Evolutionary conservation across 148 eudicot genomes (phyloP), one percentile per base, ranked within the genome.

Genomic region (Mesembryanthemum crystallinum): DNA sequence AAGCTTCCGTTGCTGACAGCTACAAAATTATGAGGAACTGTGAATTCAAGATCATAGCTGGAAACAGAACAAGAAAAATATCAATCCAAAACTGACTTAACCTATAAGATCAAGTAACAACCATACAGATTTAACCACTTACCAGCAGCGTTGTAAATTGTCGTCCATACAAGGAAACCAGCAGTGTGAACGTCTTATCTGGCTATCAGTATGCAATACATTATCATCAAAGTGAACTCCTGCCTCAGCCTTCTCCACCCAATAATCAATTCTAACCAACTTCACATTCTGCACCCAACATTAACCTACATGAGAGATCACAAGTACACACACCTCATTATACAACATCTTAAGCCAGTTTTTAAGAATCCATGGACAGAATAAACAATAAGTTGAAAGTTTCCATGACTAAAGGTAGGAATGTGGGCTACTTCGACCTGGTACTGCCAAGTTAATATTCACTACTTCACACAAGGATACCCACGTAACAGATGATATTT

Each of bases 101-200:
- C 54, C n/a, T 21, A 14, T 21, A 65, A 73, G 21, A 64, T 64
- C 67, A 66, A 67, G 25, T 52, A 47, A 76, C 67, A 67, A 78
- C 43, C 13, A 55, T 35, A 63, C 20, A 72, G 39, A 65, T 68
- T 71, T 69, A 60, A 66, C 58, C 43, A 79, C 74, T 70, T 89
- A 96, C 99, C 99, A 86, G 93, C 99, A 96, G 73, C 88, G 84
- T 80, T 96, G 98, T 74, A 86, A 84, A 81, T 79, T 81, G 61
- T 92, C 94, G 73, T 96, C 99, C 90, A 96, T 86, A 81, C 98
- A 92, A 67, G 99, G 99, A 80, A 96, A 96, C 99, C 99, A 96
- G 85, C 99, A 92, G 76, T 94, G 90, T 68, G 99, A 94, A 77
- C 99, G 98, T 57, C 99, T 82, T 74, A 92, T 88, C 89, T 96